Conservation (phyloP, 768 basidiomycete species). For the Lentinula lateritia region DNA sequence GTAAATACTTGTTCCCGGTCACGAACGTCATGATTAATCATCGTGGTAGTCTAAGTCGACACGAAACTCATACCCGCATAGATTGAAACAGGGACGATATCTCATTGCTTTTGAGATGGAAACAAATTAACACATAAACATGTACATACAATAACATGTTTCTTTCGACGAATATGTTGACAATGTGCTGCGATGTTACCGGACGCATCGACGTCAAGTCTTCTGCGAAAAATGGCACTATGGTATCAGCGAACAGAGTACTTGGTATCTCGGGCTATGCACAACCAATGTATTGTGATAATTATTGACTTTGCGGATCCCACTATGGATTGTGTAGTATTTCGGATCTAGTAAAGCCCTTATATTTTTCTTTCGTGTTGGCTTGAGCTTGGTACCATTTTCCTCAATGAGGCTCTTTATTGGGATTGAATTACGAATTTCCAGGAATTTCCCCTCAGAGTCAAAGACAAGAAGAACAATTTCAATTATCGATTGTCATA, state of each 20-base stretch:
- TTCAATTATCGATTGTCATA: not conserved
- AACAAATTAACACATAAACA: not conserved
- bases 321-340: not conserved
- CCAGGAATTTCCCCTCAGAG: not conserved
- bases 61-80: not conserved
- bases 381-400: not conserved
- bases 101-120: not conserved
- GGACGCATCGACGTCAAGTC: not conserved
- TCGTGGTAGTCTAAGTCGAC: not conserved
- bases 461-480: not conserved
- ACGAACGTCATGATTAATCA: not conserved
- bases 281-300: not conserved
- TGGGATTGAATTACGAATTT: not conserved
- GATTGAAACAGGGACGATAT: not conserved
- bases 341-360: not conserved
- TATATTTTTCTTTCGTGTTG: not conserved
- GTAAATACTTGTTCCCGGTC: slow-evolving; percentile 2
- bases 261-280: not conserved
- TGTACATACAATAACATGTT: no score
- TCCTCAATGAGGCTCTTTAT: not conserved
- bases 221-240: no score
- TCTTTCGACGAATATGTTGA: not conserved
- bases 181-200: not conserved
- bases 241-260: not conserved
- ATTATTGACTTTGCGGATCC: not conserved